Percentiles rank a stretch among this genome's conserved stretches.
Evolutionary conservation across 345 rosid species (phyloP).

Genomic region (Eucalyptus pauciflora): DNA sequence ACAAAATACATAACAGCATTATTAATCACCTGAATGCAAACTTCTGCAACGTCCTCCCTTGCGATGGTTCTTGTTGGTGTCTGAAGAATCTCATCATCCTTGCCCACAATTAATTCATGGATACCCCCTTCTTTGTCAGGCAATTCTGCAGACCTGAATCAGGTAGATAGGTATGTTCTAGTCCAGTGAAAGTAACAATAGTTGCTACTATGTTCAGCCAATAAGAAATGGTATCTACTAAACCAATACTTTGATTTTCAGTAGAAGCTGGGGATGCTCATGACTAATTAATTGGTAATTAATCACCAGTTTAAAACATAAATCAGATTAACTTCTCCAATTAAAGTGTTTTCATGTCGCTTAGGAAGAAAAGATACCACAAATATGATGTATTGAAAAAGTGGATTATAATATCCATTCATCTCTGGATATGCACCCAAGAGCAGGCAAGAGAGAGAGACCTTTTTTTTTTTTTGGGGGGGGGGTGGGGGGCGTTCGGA

Average conservation of each 20-base stretch:
- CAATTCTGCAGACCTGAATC: slow-evolving; percentile 83
- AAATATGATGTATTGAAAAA: not conserved
- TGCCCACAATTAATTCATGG: slow-evolving; percentile 69
- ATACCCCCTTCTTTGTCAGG: slow-evolving; percentile 86
- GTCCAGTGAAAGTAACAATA: not conserved
- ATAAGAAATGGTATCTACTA: not conserved
- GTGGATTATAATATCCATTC: not conserved
- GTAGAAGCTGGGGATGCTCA: not conserved
- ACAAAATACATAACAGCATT: not conserved
- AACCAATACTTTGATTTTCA: not conserved
- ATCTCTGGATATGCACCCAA: not conserved
- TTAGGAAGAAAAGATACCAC: not conserved
- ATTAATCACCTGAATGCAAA: slow-evolving; percentile 55
- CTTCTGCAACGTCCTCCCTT: slow-evolving; percentile 86
- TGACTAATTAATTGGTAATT: not conserved
- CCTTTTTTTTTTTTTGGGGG: no score
- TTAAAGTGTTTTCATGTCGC: not conserved
- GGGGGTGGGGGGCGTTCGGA: no score
- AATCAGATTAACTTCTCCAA: not conserved
- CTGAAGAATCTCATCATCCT: slow-evolving; percentile 89
- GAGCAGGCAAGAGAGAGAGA: not conserved
- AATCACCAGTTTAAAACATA: not conserved
- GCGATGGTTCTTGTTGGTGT: slow-evolving; percentile 67
- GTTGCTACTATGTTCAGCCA: not conserved
- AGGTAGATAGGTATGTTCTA: not conserved